Evolutionary conservation across 441 rosid genomes (phyloP).

Genomic region (Gossypium armourianum): DNA sequence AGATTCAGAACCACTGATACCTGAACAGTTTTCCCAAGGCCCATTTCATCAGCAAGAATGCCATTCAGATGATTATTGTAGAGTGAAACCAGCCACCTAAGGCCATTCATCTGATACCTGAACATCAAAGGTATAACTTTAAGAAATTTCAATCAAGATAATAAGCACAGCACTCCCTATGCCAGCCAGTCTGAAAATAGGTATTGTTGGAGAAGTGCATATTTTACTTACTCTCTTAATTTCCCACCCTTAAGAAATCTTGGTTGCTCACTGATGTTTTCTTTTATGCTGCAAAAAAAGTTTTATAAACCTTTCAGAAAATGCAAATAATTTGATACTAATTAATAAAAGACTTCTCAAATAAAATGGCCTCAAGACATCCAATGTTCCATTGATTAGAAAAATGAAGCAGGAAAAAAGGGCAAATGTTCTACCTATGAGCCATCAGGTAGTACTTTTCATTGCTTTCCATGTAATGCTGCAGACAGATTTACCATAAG

Average conservation of each 20-base stretch:
- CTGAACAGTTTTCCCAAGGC: conserved; percentile 97
- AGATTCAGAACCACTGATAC: conserved; percentile 23
- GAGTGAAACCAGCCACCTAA: conserved; percentile 82
- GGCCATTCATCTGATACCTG: conserved; percentile 95
- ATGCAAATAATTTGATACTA: background rate
- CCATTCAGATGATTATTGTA: conserved; percentile 88
- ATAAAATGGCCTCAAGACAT: background rate
- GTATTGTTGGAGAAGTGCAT: background rate
- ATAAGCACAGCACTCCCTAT: background rate
- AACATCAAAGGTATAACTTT: conserved; percentile 22
- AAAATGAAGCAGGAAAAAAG: conserved; percentile 10
- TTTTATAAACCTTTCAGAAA: conserved; percentile 7
- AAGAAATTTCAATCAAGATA: conserved; percentile 11
- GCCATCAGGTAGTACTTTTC: conserved; percentile 95
- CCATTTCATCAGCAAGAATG: conserved; percentile 97
- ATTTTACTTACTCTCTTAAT: conserved; percentile 71
- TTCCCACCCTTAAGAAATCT: conserved; percentile 59
- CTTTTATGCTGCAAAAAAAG: conserved; percentile 61
- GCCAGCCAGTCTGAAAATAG: background rate
- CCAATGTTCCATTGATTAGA: background rate
- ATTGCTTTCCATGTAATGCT: conserved; percentile 93
- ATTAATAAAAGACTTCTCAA: background rate
- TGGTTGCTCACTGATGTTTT: conserved; percentile 76
- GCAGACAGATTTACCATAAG: conserved; percentile 24
- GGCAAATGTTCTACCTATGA: conserved; percentile 47